phyloP scores from a whole-genome alignment of 2,329 filamentous ascomycete genomes.

The Ceratocystis cubensis region DNA sequence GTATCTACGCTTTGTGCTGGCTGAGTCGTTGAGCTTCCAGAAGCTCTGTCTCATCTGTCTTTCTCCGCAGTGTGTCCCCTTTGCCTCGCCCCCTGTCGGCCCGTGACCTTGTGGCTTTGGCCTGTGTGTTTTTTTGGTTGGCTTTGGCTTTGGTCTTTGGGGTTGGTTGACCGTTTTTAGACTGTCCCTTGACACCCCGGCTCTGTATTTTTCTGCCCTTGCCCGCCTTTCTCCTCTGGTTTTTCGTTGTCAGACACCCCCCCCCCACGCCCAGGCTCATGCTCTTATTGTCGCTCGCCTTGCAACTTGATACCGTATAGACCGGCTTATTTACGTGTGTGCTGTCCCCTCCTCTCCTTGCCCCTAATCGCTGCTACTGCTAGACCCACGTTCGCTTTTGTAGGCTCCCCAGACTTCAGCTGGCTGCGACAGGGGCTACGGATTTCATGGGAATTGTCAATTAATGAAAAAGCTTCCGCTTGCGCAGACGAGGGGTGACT shows the following conservation, averaged over 20 bases:
- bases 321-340: not conserved
- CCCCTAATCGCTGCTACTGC: not conserved
- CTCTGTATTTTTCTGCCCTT: not conserved
- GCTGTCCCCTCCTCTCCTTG: not conserved
- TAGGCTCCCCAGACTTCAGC: not conserved
- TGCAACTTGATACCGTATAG: not conserved
- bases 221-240: not conserved
- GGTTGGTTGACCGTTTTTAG: not conserved
- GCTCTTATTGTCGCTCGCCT: not conserved
- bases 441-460: not conserved
- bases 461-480: conserved; percentile 8
- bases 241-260: not conserved
- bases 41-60: conserved; percentile 1
- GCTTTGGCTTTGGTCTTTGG: not conserved
- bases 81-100: not conserved
- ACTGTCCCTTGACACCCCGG: not conserved
- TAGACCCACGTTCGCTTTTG: not conserved
- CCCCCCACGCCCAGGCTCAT: too few relatives aligned
- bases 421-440: conserved; percentile 6
- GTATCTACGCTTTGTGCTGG: too few relatives aligned
- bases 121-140: not conserved
- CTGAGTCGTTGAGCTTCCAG: not conserved
- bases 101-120: not conserved
- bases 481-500: conserved; percentile 1
- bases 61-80: not conserved